Evolutionary conservation across 345 rosid genomes (phyloP), one percentile per base, ranked within the genome.

Genomic region (Trapa incisa): DNA sequence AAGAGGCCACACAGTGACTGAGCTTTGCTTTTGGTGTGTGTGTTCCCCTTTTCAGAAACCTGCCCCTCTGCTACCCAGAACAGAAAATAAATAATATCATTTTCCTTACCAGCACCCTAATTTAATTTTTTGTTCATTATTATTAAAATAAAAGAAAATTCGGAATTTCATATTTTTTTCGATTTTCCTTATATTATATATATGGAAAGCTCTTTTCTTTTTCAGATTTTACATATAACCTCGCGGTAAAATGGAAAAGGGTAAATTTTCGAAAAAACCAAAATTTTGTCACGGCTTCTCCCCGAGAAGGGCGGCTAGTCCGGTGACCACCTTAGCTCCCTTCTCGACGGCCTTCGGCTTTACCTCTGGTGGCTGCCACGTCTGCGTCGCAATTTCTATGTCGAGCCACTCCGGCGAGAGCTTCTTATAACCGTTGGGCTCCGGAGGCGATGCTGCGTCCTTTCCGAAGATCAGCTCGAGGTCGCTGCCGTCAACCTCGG

Each of bases 301-400:
- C 61, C 74, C 82, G 32, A 84, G 80, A 13, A 83, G 77, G 2
- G 86, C 78, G 60, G 95, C 81, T 78, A 88, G 81, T 37, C 89
- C 91, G 54, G 86, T 77, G 16, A 81, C 82, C 11, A 81, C 73
- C 78, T 73, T 79, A 4, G 76, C 71, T 54, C 86, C 86, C 61
- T 38, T 70, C 71, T 52, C 79, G 48, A 69, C 65, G 68, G 79
- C 74, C 78, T 70, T 84, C 53, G 83, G 80, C 74, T 83, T 84
- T 65, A 75, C 58, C 66, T 75, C 82, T 15, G 80, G 81, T 33
- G 83, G 80, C 69, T 78, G 78, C 82, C 85, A 81, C 47, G 33
- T 52, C 38, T 67, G 78, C 48, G 56, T 64, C 43, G 47, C 66
- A 48, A 5, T 71, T 6, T 13, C 22, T 41, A 33, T 48, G 47